phyloP scores from a whole-genome alignment of 1,284 basidiomycete species.

The Inonotus hispidus region DNA sequence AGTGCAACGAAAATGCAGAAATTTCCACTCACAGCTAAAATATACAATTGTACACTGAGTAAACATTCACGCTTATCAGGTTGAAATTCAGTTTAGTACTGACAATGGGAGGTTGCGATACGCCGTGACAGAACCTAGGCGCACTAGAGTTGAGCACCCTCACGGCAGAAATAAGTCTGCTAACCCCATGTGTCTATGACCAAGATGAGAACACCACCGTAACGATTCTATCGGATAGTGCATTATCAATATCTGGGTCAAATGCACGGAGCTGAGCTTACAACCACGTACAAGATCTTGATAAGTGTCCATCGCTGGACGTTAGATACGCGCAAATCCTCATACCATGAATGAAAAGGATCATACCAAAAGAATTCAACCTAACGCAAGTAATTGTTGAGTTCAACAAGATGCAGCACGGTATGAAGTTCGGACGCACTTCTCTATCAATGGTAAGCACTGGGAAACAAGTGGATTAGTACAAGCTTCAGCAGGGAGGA shows the following conservation, averaged over 20 bases:
- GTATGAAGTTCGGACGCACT: background rate
- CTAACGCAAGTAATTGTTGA: background rate
- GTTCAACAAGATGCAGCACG: background rate
- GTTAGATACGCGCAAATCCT: background rate
- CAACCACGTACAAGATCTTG: conserved; percentile 5
- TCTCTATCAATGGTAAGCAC: conserved; percentile 10
- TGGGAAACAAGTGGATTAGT: background rate
- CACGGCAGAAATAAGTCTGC: background rate
- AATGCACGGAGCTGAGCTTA: background rate
- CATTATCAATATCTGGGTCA: background rate
- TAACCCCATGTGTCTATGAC: conserved; percentile 9
- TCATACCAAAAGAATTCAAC: conserved; percentile 8
- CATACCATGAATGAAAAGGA: background rate
- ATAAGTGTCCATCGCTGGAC: conserved; percentile 2
- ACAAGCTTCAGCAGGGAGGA: background rate
- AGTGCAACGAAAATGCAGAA: background rate
- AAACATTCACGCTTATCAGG: background rate
- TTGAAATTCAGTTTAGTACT: background rate
- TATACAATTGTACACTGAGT: background rate
- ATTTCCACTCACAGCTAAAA: background rate
- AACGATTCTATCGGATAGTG: conserved; percentile 7
- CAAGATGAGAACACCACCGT: conserved; percentile 1
- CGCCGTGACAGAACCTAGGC: background rate
- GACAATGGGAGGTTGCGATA: background rate
- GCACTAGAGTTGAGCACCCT: background rate